Evolutionary conservation across 192 early-diverging fungal species (phyloP), one percentile per base, ranked within the genome.

Genomic region (Coemansia sp.): DNA sequence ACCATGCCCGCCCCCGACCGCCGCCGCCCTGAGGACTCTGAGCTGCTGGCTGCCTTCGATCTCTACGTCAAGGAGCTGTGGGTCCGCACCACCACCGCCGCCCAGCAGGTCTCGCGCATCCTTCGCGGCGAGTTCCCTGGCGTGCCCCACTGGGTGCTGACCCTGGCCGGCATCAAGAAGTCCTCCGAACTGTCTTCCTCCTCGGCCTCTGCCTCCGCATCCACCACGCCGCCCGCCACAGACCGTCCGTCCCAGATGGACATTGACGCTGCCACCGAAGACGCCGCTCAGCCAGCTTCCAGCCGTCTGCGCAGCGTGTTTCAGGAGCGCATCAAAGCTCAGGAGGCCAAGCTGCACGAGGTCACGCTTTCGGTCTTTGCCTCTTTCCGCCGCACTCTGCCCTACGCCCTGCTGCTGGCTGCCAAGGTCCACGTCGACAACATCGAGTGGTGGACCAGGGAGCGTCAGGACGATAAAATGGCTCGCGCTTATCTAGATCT

Each of bases 351-450:
- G 7, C 56, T 81, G 25, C 78, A 69, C 22, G 73, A 72, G 48
- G 59, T 81, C 31, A 66, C 73, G 0, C 57, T 66, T 11, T 81
- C 78, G 28, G 78, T 75, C 12, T 68, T 81, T 55, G 64, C 78
- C 5, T 81, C 78, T 2, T 81, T 72, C 64, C 78, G 70, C 30
- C 69, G 78, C 40, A 81, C 78, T 12, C 62, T 81, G 63, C 78
- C 78, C 8, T 81, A 81, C 34, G 69, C 78, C 3, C 66, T 81
- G 14, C 50, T 81, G 54, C 60, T 81, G 56, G 72, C 67, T 5
- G 73, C 73, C 48, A 81, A 81, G 48, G 73, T 81, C 25, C 78
- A 81, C 58, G 42, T 75, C 12, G 78, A 81, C 73, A 81, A 72
- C 40, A 81, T 75, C n/a, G 63, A 81, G 67, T 81, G 73, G 67